phyloP scores from a whole-genome alignment of 176 grass and related monocot genomes.

The Avena sativa region DNA sequence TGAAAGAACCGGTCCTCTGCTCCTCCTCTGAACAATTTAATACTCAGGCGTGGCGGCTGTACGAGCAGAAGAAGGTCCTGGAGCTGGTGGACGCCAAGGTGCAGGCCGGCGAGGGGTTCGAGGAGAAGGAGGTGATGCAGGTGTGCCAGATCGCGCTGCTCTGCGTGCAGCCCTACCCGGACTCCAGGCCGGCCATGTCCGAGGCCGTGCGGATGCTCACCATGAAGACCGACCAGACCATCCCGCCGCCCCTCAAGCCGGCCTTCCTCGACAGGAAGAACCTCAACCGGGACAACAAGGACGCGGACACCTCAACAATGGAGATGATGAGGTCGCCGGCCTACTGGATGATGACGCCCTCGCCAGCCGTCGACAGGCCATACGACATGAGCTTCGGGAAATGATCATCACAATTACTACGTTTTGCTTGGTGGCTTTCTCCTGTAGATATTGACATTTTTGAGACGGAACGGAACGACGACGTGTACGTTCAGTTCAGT shows the following conservation, averaged over 20 bases:
- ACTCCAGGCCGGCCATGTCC: slow-evolving; percentile 57
- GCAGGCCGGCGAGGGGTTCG: slow-evolving; percentile 32
- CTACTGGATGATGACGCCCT: slow-evolving; percentile 59
- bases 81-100: slow-evolving; percentile 47
- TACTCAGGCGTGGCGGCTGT: slow-evolving; percentile 56
- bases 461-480: background rate
- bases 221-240: slow-evolving; percentile 48
- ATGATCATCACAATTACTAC: background rate
- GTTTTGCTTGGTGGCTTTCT: background rate
- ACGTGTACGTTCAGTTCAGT: background rate
- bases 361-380: slow-evolving; percentile 48
- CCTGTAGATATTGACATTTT: slow-evolving; percentile 16
- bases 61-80: slow-evolving; percentile 56
- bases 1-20: background rate
- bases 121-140: slow-evolving; percentile 39
- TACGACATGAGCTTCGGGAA: slow-evolving; percentile 57
- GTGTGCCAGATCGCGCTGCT: slow-evolving; percentile 62
- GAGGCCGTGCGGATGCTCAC: slow-evolving; percentile 56
- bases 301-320: slow-evolving; percentile 34
- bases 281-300: slow-evolving; percentile 41
- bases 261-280: slow-evolving; percentile 64
- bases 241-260: slow-evolving; percentile 47
- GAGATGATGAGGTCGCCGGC: slow-evolving; percentile 48
- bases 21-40: background rate
- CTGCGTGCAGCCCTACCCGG: slow-evolving; percentile 55